Percentiles rank a stretch among this genome's conserved stretches.
These are phyloP conservation scores for Fusarium sp. DNA, from an alignment of 2,329 filamentous ascomycete genomes.

Conservation along the genomic window DNA sequence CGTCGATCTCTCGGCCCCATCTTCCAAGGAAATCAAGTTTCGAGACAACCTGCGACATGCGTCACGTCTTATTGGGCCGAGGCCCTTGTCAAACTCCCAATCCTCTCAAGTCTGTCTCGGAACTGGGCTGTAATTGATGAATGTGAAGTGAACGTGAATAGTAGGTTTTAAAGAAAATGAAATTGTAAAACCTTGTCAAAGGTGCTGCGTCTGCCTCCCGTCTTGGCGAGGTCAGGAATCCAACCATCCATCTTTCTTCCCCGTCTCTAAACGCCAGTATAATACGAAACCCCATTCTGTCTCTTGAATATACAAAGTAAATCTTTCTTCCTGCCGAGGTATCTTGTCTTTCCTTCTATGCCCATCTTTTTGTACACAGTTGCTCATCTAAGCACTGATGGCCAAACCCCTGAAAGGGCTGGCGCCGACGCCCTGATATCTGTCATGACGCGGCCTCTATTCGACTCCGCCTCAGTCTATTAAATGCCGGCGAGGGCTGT, in stretches of 20 bases:
- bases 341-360: constrained; percentile 28
- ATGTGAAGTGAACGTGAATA: constrained; percentile 12
- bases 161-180: background rate
- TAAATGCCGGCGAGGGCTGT: constrained; percentile 39
- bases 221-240: constrained; percentile 25
- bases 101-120: background rate
- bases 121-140: background rate
- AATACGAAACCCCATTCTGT: background rate
- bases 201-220: constrained; percentile 27
- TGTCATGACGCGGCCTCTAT: background rate
- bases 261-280: constrained; percentile 10
- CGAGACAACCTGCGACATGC: background rate
- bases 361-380: constrained; percentile 28
- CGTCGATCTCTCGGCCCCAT: background rate
- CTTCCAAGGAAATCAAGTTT: constrained; percentile 4
- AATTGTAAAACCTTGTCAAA: constrained; percentile 23
- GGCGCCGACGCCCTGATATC: background rate
- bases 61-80: background rate
- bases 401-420: background rate
- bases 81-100: constrained; percentile 6
- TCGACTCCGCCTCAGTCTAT: constrained; percentile 5
- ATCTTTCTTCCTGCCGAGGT: constrained; percentile 26
- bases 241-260: constrained; percentile 11
- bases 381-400: constrained; percentile 12
- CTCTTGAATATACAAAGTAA: constrained; percentile 35